Percentiles rank a stretch among this genome's conserved stretches.
These are phyloP conservation scores for Epichloe amarillans DNA, from an alignment of 2,329 filamentous ascomycete genomes.

Conservation along the genomic window DNA sequence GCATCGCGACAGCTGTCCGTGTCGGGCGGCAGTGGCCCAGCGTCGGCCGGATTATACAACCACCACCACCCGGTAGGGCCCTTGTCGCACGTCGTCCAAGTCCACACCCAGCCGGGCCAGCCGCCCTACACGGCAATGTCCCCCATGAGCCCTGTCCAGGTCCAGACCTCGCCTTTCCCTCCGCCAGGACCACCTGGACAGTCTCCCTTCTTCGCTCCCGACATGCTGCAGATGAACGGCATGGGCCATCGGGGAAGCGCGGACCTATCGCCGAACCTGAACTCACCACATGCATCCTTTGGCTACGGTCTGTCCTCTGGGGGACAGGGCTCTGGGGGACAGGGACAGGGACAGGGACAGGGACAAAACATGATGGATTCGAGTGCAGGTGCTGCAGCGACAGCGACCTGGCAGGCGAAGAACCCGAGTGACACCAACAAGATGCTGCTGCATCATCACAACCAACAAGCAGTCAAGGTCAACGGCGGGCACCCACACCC, in stretches of 20 bases:
- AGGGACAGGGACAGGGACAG: too few species aligned
- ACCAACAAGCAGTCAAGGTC: conserved; percentile 17
- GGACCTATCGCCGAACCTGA: conserved; percentile 51
- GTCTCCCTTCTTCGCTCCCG: conserved; percentile 32
- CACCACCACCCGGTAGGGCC: conserved; percentile 12
- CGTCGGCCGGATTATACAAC: conserved; percentile 21
- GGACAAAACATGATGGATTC: conserved; percentile 27
- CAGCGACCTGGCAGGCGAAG: conserved; percentile 2
- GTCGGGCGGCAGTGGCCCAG: conserved; percentile 19
- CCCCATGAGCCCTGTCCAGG: conserved; percentile 38
- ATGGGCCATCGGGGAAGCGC: conserved; percentile 33
- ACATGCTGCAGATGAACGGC: conserved; percentile 36
- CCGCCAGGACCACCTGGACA: conserved; percentile 19
- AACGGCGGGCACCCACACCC: conserved; percentile 13
- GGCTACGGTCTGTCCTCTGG: conserved; percentile 20
- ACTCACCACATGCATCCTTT: conserved; percentile 64
- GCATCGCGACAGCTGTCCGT: conserved; percentile 12
- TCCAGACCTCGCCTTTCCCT: conserved; percentile 26
- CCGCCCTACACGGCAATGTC: conserved; percentile 34
- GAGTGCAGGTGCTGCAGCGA: too few species aligned
- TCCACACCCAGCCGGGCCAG: conserved; percentile 18
- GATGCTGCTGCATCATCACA: conserved; percentile 9
- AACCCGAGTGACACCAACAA: background rate
- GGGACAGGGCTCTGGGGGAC: too few species aligned
- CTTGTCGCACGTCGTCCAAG: conserved; percentile 25